phyloP scores from a whole-genome alignment of 2,329 filamentous ascomycete species.

The Hyphodiscus sp. region DNA sequence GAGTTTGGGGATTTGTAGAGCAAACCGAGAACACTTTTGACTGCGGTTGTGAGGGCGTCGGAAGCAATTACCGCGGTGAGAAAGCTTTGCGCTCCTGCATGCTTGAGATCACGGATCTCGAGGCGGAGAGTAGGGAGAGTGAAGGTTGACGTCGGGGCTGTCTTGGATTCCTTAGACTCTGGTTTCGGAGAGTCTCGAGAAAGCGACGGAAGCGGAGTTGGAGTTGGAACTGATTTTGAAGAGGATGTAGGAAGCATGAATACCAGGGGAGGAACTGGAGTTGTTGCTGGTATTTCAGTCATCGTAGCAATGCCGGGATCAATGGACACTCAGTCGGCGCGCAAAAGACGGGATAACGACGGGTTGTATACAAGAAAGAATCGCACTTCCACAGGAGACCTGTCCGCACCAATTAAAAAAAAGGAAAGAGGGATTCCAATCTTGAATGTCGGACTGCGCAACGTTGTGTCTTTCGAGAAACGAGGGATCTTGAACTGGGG shows the following conservation, averaged over 20 bases:
- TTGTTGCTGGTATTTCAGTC: slow-evolving; percentile 14
- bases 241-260: slow-evolving; percentile 24
- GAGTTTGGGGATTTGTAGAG: slow-evolving; percentile 56
- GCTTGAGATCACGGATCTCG: slow-evolving; percentile 50
- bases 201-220: slow-evolving; percentile 13
- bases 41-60: slow-evolving; percentile 53
- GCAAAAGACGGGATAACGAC: neutral
- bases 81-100: slow-evolving; percentile 60
- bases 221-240: slow-evolving; percentile 12
- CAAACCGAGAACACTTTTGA: slow-evolving; percentile 61
- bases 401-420: neutral
- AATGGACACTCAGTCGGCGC: slow-evolving; percentile 1
- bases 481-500: too few species aligned
- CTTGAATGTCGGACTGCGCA: neutral
- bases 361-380: neutral
- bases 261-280: slow-evolving; percentile 14
- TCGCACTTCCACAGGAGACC: neutral
- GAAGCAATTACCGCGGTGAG: slow-evolving; percentile 58
- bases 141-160: slow-evolving; percentile 27
- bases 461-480: neutral
- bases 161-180: neutral
- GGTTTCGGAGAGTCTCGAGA: slow-evolving; percentile 1
- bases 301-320: slow-evolving; percentile 10
- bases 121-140: slow-evolving; percentile 51
- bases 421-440: neutral